Percentiles rank a stretch among this genome's conserved stretches.
These are phyloP conservation scores for Yamadazyma philogaea DNA, from an alignment of 805 yeast genomes.

Conservation along the genomic window DNA sequence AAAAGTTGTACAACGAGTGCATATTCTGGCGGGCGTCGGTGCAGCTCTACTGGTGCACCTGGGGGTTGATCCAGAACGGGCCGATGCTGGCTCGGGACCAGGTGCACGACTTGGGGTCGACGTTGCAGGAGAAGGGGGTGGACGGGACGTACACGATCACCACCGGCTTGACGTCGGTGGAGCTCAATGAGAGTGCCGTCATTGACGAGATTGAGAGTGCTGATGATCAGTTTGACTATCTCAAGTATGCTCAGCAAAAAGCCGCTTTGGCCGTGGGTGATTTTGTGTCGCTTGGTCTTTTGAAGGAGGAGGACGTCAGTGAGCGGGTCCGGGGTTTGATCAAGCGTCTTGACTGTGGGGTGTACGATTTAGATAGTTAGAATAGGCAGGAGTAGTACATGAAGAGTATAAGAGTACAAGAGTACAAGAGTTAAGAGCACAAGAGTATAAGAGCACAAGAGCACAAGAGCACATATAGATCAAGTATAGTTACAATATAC, in stretches of 20 bases:
- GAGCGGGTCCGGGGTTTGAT: slow-evolving; percentile 24
- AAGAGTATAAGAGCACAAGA: no score
- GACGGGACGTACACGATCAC: slow-evolving; percentile 39
- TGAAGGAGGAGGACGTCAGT: slow-evolving; percentile 28
- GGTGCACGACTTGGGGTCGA: slow-evolving; percentile 11
- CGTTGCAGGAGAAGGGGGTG: slow-evolving; percentile 33
- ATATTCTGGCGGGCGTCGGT: slow-evolving; percentile 79
- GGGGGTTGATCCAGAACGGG: slow-evolving; percentile 87
- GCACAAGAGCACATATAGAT: no score
- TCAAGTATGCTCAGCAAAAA: slow-evolving; percentile 73
- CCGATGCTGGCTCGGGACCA: slow-evolving; percentile 23
- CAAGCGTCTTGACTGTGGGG: slow-evolving; percentile 39
- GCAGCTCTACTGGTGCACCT: slow-evolving; percentile 77
- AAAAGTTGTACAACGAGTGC: slow-evolving; percentile 59
- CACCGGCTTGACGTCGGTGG: slow-evolving; percentile 56
- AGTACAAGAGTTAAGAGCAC: no score
- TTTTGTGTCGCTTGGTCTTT: slow-evolving; percentile 55
- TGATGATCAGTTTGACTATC: slow-evolving; percentile 73
- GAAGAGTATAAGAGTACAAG: no score
- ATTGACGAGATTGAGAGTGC: slow-evolving; percentile 36
- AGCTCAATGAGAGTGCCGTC: slow-evolving; percentile 17
- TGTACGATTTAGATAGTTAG: slow-evolving; percentile 6
- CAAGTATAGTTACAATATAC: no score
- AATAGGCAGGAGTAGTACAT: no score
- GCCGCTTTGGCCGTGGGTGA: slow-evolving; percentile 74